phyloP scores from a whole-genome alignment of 768 basidiomycete species.

The Mycena indigotica region DNA sequence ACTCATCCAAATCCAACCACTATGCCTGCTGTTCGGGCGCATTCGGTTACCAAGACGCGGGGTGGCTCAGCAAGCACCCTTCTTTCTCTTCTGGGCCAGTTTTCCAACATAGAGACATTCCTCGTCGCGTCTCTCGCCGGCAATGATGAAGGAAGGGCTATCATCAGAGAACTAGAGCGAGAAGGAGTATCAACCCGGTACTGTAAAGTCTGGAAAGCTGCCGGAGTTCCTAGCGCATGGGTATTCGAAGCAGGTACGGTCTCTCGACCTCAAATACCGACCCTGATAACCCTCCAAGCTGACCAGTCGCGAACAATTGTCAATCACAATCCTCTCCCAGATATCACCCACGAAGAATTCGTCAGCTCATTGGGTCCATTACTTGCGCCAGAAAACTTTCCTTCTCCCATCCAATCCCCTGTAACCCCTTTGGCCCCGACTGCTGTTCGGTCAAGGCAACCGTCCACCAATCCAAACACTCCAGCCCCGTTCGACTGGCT shows the following conservation, averaged over 20 bases:
- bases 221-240: constrained; percentile 81
- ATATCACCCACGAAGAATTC: constrained; percentile 86
- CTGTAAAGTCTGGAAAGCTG: constrained; percentile 72
- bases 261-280: no score
- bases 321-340: constrained; percentile 86
- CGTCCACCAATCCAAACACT: constrained; percentile 47
- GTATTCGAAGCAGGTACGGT: constrained; percentile 73
- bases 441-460: constrained; percentile 24
- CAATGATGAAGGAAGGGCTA: constrained; percentile 65
- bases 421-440: constrained; percentile 31
- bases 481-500: constrained; percentile 87
- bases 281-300: constrained; percentile 37
- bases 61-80: constrained; percentile 76
- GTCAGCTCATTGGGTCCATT: constrained; percentile 78
- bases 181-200: constrained; percentile 71
- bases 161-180: constrained; percentile 64
- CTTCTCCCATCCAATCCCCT: constrained; percentile 39
- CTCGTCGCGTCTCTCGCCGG: constrained; percentile 76
- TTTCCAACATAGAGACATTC: constrained; percentile 63
- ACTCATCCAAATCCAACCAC: constrained; percentile 59
- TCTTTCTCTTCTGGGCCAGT: constrained; percentile 73
- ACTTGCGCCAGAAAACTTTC: constrained; percentile 79
- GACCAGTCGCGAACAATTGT: constrained; percentile 70
- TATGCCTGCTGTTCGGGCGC: constrained; percentile 57
- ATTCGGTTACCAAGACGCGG: constrained; percentile 65